Conservation (phyloP, 2,329 filamentous ascomycete species). For the Trichothecium sympodiale region DNA sequence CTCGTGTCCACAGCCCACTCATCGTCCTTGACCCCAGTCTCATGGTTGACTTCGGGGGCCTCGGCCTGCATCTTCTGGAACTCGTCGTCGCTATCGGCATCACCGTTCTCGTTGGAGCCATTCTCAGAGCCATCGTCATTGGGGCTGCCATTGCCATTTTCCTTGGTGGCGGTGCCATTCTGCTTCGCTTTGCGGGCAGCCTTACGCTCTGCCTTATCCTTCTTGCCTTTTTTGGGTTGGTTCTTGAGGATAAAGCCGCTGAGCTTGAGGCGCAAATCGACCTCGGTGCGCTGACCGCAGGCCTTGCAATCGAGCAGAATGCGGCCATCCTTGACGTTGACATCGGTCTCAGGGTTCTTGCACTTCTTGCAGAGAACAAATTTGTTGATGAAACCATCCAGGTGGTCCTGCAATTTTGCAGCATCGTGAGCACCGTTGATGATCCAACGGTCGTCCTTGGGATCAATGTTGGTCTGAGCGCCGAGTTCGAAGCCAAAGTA, state of each 20-base stretch:
- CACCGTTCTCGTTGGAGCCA: slow-evolving; percentile 43
- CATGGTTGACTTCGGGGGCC: slow-evolving; percentile 33
- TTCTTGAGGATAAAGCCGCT: slow-evolving; percentile 97
- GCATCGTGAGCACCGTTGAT: slow-evolving; percentile 98
- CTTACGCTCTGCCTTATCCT: slow-evolving; percentile 88
- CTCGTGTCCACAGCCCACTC: slow-evolving; percentile 97
- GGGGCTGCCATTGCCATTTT: slow-evolving; percentile 50
- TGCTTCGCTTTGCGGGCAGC: slow-evolving; percentile 86
- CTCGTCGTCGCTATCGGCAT: slow-evolving; percentile 82
- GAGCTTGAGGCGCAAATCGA: slow-evolving; percentile 89
- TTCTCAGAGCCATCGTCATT: slow-evolving; percentile 41
- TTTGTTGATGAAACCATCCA: slow-evolving; percentile 96
- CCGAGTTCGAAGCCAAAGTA: slow-evolving; percentile 99
- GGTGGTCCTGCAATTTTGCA: slow-evolving; percentile 90
- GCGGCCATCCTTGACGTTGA: slow-evolving; percentile 84
- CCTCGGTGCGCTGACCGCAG: slow-evolving; percentile 84
- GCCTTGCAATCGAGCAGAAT: slow-evolving; percentile 98
- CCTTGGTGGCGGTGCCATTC: slow-evolving; percentile 46
- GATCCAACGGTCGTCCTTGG: slow-evolving; percentile 97
- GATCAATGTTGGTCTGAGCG: slow-evolving; percentile 96
- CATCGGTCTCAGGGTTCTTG: slow-evolving; percentile 98
- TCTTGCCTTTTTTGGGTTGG: slow-evolving; percentile 87
- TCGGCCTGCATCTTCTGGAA: slow-evolving; percentile 69
- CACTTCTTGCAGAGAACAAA: slow-evolving; percentile 99
- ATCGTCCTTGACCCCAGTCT: slow-evolving; percentile 64